Evolutionary conservation across 345 rosid genomes (phyloP).

Genomic region (Salix purpurea): DNA sequence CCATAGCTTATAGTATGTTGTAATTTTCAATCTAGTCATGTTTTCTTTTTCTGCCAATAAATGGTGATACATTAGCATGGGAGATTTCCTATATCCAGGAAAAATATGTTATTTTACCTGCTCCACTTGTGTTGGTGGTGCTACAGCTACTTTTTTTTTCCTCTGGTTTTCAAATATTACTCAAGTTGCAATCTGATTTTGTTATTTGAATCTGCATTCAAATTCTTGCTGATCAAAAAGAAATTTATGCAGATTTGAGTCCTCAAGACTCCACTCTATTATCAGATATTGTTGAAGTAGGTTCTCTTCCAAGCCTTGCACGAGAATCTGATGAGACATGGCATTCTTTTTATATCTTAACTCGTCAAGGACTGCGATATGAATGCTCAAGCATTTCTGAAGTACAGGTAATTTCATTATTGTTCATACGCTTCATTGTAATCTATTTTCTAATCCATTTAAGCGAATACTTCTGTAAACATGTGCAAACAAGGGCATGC

Average conservation of each 20-base stretch:
- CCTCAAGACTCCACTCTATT: conserved; percentile 89
- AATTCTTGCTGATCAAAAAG: conserved; percentile 4
- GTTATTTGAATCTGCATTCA: not conserved
- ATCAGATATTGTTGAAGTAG: conserved; percentile 76
- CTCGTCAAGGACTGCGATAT: conserved; percentile 69
- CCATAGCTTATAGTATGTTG: not conserved
- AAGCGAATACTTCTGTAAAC: not conserved
- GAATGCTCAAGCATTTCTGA: conserved; percentile 78
- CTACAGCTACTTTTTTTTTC: not conserved
- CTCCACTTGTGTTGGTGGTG: not conserved
- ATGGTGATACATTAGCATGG: not conserved
- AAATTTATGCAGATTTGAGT: conserved; percentile 68
- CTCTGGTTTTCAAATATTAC: not conserved
- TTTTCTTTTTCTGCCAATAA: not conserved
- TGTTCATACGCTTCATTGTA: not conserved
- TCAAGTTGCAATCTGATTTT: not conserved
- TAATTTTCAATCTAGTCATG: not conserved
- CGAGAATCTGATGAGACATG: conserved; percentile 60
- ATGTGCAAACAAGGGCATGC: not conserved
- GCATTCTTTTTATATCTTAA: conserved; percentile 62
- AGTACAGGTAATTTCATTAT: conserved; percentile 46
- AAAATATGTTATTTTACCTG: not conserved
- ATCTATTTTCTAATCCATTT: not conserved
- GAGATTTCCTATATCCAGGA: not conserved
- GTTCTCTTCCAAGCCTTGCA: conserved; percentile 55